Percentiles rank a stretch among this genome's conserved stretches.
These are phyloP conservation scores for Hyphodiscus sp. DNA, from an alignment of 2,329 filamentous ascomycete species.

Conservation along the genomic window DNA sequence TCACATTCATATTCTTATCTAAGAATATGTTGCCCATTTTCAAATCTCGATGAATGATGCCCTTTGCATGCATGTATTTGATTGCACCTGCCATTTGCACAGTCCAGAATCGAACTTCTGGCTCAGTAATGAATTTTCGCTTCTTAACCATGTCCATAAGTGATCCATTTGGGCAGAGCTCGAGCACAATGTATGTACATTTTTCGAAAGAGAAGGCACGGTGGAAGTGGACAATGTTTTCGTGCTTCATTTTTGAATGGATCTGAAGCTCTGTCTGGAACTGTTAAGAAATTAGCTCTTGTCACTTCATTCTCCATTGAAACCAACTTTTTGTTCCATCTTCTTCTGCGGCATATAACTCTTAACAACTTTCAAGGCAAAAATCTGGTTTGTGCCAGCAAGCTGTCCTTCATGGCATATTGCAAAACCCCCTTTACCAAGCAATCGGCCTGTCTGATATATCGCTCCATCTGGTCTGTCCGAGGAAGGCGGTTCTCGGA, in stretches of 20 bases:
- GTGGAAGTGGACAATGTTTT: constrained; percentile 92
- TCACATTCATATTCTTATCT: constrained; percentile 92
- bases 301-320: constrained; percentile 6
- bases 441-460: constrained; percentile 66
- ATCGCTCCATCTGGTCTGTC: constrained; percentile 64
- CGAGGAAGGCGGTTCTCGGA: constrained; percentile 56
- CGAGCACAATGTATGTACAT: constrained; percentile 88
- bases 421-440: constrained; percentile 78
- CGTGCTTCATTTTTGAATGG: constrained; percentile 94
- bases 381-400: constrained; percentile 58
- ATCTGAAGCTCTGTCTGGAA: constrained; percentile 87
- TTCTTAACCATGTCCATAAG: constrained; percentile 97
- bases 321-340: constrained; percentile 71
- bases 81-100: constrained; percentile 94
- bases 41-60: constrained; percentile 92
- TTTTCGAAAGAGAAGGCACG: constrained; percentile 85
- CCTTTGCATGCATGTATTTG: constrained; percentile 94
- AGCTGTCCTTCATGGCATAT: constrained; percentile 71
- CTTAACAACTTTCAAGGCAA: constrained; percentile 77
- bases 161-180: constrained; percentile 91
- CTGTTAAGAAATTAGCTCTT: constrained; percentile 32
- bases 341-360: constrained; percentile 70
- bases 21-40: constrained; percentile 99
- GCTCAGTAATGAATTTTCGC: constrained; percentile 82
- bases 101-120: constrained; percentile 88